A percentile compares a stretch with the other conserved stretches of the same genome.
Conservation (phyloP, 2,329 filamentous ascomycete genomes). For the Trichoderma sp. region DNA sequence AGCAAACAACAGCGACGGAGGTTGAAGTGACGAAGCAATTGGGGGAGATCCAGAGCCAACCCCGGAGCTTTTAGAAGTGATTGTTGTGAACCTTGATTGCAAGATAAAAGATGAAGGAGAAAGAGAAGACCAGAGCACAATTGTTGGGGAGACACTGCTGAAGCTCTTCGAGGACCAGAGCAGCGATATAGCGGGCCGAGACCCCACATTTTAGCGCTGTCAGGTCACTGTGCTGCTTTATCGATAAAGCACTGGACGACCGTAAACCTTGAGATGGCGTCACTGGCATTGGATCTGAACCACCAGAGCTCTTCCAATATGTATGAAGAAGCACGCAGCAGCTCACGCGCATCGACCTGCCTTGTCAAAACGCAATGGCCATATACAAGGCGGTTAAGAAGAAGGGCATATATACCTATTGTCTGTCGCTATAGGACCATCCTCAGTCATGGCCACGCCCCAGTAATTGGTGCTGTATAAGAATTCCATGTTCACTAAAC, state of each 20-base stretch:
- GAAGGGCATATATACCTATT: too few species aligned
- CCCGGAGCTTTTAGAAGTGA: neutral
- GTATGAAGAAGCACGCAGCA: neutral
- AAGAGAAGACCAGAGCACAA: neutral
- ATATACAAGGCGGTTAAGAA: too few species aligned
- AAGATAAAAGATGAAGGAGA: neutral
- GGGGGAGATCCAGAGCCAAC: neutral
- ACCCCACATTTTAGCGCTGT: constrained; percentile 20
- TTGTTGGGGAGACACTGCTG: neutral
- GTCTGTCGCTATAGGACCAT: neutral
- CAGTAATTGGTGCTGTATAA: neutral
- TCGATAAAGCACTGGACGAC: constrained; percentile 11
- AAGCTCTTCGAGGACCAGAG: constrained; percentile 8
- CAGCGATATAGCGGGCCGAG: neutral
- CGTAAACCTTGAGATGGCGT: constrained; percentile 3
- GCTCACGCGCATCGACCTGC: neutral
- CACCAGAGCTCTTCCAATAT: neutral
- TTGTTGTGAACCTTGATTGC: neutral
- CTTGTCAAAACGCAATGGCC: too few species aligned
- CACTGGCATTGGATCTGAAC: neutral
- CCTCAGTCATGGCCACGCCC: too few species aligned
- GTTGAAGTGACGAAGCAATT: neutral
- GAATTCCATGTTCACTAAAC: neutral
- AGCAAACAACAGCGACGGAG: neutral
- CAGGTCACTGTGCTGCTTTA: constrained; percentile 2